A percentile compares a stretch with the other conserved stretches of the same genome.
phyloP scores from a whole-genome alignment of 768 basidiomycete species.

The Lactarius akahatsu region DNA sequence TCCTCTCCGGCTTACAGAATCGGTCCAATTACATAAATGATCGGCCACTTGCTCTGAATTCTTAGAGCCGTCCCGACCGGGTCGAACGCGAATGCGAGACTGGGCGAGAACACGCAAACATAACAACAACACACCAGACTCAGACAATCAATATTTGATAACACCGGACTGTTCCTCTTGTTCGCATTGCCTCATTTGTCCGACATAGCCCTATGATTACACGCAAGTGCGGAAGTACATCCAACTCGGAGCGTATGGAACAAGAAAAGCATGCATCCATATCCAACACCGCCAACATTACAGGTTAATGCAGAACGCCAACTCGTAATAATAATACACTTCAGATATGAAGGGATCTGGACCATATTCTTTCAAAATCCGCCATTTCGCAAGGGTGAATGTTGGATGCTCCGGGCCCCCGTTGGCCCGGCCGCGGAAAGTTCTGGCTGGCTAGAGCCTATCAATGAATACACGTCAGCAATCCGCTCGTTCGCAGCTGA shows the following conservation, averaged over 20 bases:
- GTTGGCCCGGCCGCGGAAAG: slow-evolving; percentile 1
- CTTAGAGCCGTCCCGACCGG: slow-evolving; percentile 23
- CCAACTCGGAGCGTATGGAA: neutral
- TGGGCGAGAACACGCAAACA: neutral
- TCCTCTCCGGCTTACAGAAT: slow-evolving; percentile 17
- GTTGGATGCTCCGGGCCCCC: neutral
- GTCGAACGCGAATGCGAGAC: slow-evolving; percentile 20
- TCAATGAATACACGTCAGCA: slow-evolving; percentile 1
- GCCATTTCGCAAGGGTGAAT: slow-evolving; percentile 2
- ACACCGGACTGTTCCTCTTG: neutral
- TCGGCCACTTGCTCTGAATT: slow-evolving; percentile 10
- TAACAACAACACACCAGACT: slow-evolving; percentile 11
- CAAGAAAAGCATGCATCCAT: slow-evolving; percentile 8
- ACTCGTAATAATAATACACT: slow-evolving; percentile 17
- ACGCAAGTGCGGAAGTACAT: slow-evolving; percentile 8
- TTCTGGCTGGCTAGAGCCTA: slow-evolving; percentile 8
- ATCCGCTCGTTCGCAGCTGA: neutral
- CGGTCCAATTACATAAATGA: slow-evolving; percentile 20
- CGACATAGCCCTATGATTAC: slow-evolving; percentile 4
- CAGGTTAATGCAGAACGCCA: neutral
- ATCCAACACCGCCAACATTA: slow-evolving; percentile 6
- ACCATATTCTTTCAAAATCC: slow-evolving; percentile 5
- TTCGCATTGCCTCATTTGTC: neutral
- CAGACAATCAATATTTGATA: neutral
- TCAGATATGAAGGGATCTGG: neutral